phyloP scores from a whole-genome alignment of 768 basidiomycete species.

The Leccinum disarticulatum region DNA sequence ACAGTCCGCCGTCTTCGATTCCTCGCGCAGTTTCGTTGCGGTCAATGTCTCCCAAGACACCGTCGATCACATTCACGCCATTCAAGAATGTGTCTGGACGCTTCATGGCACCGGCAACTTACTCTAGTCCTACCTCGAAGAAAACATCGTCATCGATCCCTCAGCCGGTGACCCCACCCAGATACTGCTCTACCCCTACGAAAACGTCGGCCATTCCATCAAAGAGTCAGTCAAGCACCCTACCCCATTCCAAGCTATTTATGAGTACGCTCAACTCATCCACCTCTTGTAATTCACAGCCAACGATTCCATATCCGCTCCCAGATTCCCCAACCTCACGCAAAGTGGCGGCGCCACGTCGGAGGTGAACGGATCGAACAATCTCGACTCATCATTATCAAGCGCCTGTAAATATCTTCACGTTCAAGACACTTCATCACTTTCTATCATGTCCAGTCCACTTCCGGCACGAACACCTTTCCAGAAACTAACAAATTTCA shows the following conservation, averaged over 20 bases:
- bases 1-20: constrained; percentile 49
- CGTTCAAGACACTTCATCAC: constrained; percentile 35
- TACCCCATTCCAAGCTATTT: constrained; percentile 47
- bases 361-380: constrained; percentile 31
- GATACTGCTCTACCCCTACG: constrained; percentile 21
- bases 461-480: constrained; percentile 58
- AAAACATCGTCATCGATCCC: constrained; percentile 64
- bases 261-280: constrained; percentile 64
- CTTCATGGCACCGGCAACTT: constrained; percentile 21
- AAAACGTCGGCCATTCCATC: constrained; percentile 37
- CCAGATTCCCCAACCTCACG: constrained; percentile 41
- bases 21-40: constrained; percentile 44
- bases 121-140: constrained; percentile 50
- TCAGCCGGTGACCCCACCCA: constrained; percentile 50
- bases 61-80: constrained; percentile 34
- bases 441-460: constrained; percentile 52
- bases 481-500: constrained; percentile 59
- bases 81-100: constrained; percentile 32
- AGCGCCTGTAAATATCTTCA: constrained; percentile 27
- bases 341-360: constrained; percentile 26
- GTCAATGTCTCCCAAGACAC: constrained; percentile 31
- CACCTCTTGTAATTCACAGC: constrained; percentile 36
- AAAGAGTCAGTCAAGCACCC: constrained; percentile 24
- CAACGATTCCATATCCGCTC: constrained; percentile 28
- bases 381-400: constrained; percentile 13